phyloP scores from a whole-genome alignment of 1,284 basidiomycete genomes.

The Cutaneotrichosporon mucoides region DNA sequence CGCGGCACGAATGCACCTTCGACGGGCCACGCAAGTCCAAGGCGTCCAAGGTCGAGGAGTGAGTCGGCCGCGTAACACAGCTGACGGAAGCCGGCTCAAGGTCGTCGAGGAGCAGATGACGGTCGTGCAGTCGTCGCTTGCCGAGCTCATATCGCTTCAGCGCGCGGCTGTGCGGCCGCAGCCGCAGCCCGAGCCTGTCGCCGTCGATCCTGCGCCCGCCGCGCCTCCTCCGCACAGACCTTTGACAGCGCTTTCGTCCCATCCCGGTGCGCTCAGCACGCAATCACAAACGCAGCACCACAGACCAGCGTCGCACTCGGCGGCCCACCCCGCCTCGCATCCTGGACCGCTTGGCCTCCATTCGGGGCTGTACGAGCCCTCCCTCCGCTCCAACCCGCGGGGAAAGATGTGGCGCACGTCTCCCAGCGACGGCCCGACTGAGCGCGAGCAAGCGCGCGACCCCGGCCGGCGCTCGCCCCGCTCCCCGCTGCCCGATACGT shows the following conservation, averaged over 20 bases:
- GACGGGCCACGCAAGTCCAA: slow-evolving; percentile 77
- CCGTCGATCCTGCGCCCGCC: neutral
- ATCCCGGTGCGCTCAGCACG: neutral
- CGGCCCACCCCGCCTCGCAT: neutral
- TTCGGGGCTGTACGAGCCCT: too few relatives aligned
- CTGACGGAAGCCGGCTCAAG: slow-evolving; percentile 65
- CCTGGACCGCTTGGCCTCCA: slow-evolving; percentile 5
- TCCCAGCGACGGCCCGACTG: too few relatives aligned
- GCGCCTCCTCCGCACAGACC: slow-evolving; percentile 41
- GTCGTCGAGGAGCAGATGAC: slow-evolving; percentile 76
- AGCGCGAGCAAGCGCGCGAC: too few relatives aligned
- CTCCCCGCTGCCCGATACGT: neutral
- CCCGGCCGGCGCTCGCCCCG: too few relatives aligned
- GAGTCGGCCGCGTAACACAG: slow-evolving; percentile 41
- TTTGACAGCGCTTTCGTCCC: slow-evolving; percentile 48
- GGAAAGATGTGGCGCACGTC: too few relatives aligned
- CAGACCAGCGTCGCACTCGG: too few relatives aligned
- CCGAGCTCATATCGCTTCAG: slow-evolving; percentile 62
- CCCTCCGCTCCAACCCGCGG: too few relatives aligned
- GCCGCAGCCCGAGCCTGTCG: slow-evolving; percentile 33
- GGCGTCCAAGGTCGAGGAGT: slow-evolving; percentile 73
- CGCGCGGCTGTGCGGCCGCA: slow-evolving; percentile 47
- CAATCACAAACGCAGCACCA: neutral
- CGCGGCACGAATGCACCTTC: slow-evolving; percentile 78
- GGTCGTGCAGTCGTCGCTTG: slow-evolving; percentile 68